These are phyloP conservation scores for Isatis lusitanica DNA, from an alignment of 441 rosid genomes.

Conservation along the genomic window DNA sequence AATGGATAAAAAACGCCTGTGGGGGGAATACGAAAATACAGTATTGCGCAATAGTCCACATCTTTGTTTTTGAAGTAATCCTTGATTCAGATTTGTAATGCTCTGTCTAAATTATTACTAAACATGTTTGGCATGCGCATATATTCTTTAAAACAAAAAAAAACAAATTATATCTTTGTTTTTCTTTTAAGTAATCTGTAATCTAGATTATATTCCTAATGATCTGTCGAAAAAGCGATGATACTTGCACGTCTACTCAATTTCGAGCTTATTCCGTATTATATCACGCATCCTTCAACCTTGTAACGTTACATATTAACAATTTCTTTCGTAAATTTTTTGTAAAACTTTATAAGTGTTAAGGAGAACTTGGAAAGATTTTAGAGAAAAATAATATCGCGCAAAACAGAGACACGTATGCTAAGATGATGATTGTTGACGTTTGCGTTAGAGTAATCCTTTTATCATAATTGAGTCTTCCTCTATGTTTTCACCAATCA, in stretches of 20 bases:
- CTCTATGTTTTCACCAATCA: background rate
- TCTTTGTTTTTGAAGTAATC: background rate
- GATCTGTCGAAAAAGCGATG: background rate
- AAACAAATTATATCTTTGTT: background rate
- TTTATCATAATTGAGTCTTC: background rate
- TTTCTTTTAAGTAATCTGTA: background rate
- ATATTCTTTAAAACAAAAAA: background rate
- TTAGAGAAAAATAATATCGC: background rate
- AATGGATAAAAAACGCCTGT: too few species aligned
- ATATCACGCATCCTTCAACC: background rate
- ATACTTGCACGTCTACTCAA: constrained; percentile 2
- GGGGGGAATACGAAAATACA: background rate
- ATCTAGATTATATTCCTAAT: background rate
- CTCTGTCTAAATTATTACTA: background rate
- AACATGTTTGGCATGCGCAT: background rate
- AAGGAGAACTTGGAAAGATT: background rate
- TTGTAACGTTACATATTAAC: background rate
- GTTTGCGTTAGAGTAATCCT: background rate
- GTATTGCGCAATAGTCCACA: background rate
- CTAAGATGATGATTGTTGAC: background rate
- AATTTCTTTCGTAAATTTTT: background rate
- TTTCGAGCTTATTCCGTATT: background rate
- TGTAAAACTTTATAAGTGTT: background rate
- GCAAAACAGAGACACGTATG: background rate
- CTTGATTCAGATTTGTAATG: background rate